A percentile compares a stretch with the other conserved stretches of the same genome.
These are phyloP conservation scores for Fusarium sp. DNA, from an alignment of 2,329 filamentous ascomycete genomes.

Conservation along the genomic window DNA sequence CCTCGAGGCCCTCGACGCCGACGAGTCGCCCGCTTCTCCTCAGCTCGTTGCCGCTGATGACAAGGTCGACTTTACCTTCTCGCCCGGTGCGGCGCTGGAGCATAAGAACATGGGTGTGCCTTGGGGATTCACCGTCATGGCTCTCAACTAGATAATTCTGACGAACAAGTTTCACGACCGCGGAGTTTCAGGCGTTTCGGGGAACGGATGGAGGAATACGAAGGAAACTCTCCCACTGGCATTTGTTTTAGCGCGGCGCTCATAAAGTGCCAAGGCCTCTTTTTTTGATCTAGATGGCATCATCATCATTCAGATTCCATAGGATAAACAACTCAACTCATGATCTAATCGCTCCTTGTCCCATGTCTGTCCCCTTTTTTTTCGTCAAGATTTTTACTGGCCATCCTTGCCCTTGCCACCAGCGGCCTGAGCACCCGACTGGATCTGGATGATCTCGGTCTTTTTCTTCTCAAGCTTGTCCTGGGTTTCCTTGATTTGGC, in stretches of 20 bases:
- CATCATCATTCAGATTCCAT: constrained; percentile 38
- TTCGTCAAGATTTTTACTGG: constrained; percentile 17
- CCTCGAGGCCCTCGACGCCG: constrained; percentile 41
- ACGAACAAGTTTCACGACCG: constrained; percentile 31
- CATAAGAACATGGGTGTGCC: constrained; percentile 44
- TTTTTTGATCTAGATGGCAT: constrained; percentile 36
- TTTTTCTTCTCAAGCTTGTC: constrained; percentile 70
- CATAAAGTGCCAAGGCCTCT: constrained; percentile 18
- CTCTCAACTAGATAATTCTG: constrained; percentile 41
- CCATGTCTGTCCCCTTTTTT: constrained; percentile 14
- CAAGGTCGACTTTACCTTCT: constrained; percentile 39
- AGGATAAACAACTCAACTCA: constrained; percentile 47
- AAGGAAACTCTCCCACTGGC: constrained; percentile 13
- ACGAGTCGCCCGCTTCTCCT: constrained; percentile 37
- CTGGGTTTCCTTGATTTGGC: constrained; percentile 66
- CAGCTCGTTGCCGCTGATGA: constrained; percentile 41
- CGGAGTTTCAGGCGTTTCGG: constrained; percentile 36
- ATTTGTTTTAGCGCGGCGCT: constrained; percentile 31
- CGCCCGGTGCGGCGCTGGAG: constrained; percentile 36
- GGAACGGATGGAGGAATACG: constrained; percentile 4
- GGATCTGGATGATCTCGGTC: constrained; percentile 68
- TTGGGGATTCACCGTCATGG: constrained; percentile 43
- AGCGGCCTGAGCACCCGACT: constrained; percentile 60
- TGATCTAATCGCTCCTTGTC: constrained; percentile 33
- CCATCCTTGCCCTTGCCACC: constrained; percentile 47